These are phyloP conservation scores for Russula earlei DNA, from an alignment of 768 basidiomycete genomes.

Conservation along the genomic window DNA sequence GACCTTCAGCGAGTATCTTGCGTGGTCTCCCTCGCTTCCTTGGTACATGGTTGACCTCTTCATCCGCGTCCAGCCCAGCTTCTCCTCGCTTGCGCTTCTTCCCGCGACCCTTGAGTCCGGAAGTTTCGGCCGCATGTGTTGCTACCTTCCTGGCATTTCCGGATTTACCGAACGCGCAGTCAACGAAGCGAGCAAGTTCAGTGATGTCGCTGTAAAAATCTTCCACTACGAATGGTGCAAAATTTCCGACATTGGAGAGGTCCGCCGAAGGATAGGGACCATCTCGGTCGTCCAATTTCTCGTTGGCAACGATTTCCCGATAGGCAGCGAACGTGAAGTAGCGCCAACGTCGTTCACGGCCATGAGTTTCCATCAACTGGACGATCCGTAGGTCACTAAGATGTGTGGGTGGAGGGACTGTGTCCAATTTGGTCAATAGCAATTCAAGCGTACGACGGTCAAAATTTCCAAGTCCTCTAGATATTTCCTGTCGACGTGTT, in stretches of 20 bases:
- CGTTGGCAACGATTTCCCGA: constrained; percentile 47
- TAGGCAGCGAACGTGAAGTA: constrained; percentile 74
- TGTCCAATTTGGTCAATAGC: constrained; percentile 61
- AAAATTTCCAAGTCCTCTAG: constrained; percentile 52
- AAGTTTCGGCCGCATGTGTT: too few relatives aligned
- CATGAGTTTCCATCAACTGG: constrained; percentile 69
- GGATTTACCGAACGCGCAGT: constrained; percentile 34
- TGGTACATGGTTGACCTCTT: constrained; percentile 1
- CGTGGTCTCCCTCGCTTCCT: constrained; percentile 33
- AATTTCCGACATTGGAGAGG: constrained; percentile 44
- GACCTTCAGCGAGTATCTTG: constrained; percentile 24
- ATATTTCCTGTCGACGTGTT: constrained; percentile 45
- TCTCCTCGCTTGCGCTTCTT: constrained; percentile 30
- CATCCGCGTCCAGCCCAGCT: constrained; percentile 13
- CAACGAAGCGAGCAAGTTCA: constrained; percentile 38
- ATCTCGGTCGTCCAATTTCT: constrained; percentile 49
- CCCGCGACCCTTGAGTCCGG: constrained; percentile 26
- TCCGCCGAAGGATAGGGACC: constrained; percentile 39
- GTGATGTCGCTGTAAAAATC: constrained; percentile 46
- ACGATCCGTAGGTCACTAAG: constrained; percentile 62
- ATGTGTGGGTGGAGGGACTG: constrained; percentile 55
- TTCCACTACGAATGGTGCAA: constrained; percentile 33
- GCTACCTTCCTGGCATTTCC: constrained; percentile 11
- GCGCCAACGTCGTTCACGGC: constrained; percentile 79
- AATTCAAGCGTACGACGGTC: constrained; percentile 79